These are phyloP conservation scores for Trichomonascaceae sp. DNA, from an alignment of 1,139 yeast genomes.

Conservation along the genomic window DNA sequence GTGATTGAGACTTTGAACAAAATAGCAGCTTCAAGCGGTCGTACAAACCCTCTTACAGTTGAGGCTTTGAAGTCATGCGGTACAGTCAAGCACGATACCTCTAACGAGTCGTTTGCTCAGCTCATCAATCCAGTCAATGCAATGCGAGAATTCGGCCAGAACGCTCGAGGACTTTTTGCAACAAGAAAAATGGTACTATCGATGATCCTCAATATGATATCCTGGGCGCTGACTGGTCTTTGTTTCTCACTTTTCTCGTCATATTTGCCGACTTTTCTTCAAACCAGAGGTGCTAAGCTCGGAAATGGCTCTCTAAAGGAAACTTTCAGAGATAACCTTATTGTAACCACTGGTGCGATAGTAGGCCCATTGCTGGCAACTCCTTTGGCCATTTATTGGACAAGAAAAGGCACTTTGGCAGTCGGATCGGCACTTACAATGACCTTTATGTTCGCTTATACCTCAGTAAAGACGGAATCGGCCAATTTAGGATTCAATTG, in stretches of 20 bases:
- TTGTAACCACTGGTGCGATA: constrained; percentile 46
- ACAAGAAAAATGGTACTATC: constrained; percentile 38
- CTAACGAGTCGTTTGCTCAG: constrained; percentile 11
- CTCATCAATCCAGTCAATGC: constrained; percentile 16
- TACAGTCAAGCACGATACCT: constrained; percentile 12
- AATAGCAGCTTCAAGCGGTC: constrained; percentile 23
- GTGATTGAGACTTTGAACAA: constrained; percentile 28
- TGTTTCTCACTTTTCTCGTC: constrained; percentile 47
- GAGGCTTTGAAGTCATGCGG: constrained; percentile 43
- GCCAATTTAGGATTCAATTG: constrained; percentile 51
- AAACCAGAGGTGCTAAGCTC: constrained; percentile 40
- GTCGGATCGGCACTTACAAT: constrained; percentile 51
- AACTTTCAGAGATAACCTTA: constrained; percentile 47
- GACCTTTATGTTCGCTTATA: constrained; percentile 55
- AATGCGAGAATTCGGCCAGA: constrained; percentile 12
- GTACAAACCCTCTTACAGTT: constrained; percentile 25
- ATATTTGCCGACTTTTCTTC: constrained; percentile 46
- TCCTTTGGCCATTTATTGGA: constrained; percentile 38
- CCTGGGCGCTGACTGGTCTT: constrained; percentile 50
- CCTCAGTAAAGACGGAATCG: constrained; percentile 45
- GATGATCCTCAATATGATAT: constrained; percentile 37
- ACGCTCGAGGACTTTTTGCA: constrained; percentile 34
- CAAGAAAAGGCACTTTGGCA: constrained; percentile 54
- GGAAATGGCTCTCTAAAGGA: constrained; percentile 38
- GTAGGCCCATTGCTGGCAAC: constrained; percentile 57